Base-by-base conservation (phyloP, 257 asterid genomes). In the Plantago ovata region DNA sequence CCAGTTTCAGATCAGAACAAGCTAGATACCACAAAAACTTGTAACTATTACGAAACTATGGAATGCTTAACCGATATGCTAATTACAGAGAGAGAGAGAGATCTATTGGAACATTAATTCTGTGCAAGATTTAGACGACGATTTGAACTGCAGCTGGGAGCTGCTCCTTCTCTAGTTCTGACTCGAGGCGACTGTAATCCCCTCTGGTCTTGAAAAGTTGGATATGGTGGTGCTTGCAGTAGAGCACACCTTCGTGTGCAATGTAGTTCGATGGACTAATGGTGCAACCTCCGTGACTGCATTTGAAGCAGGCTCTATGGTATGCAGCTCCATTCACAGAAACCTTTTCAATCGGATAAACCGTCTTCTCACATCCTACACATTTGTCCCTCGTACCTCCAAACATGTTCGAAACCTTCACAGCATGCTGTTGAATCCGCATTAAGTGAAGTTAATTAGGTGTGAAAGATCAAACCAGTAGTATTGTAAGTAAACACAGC, bases 231-330 rank as follows among this genome's bases (percentile, higher is more conserved):
- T 84, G 96, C 68, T 87, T 87, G 86, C 96, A 84, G 64, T 78
- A 87, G 19, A 87, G 83, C 1, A 53, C 67, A 0, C 95, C 89
- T 36, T 85, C 96, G 15, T 79, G 87, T 0, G 92, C 89, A 7
- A 82, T 87, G 28, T 75, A 79, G 74, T 87, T 87, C 1, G 96
- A 84, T 15, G 93, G 95, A 60, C 86, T 85, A 10, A 82, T 85
- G 39, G 85, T 77, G 12, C 96, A 87, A 0, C 96, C 96, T 57
- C 95, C 96, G 24, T 72, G 68, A 63, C 69, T 75, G 70, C 96
- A 87, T 61, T 76, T 85, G 86, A 87, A 85, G 80, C 96, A 87
- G 57, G 76, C 64, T 77, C 60, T 80, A 75, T 87, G 95, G 76
- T 87, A 87, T 20, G 90, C 63, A 7, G 76, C 55, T 38, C 81